Base-by-base conservation (phyloP, 192 early-diverging fungal genomes). In the Chytriomyces sp. region DNA sequence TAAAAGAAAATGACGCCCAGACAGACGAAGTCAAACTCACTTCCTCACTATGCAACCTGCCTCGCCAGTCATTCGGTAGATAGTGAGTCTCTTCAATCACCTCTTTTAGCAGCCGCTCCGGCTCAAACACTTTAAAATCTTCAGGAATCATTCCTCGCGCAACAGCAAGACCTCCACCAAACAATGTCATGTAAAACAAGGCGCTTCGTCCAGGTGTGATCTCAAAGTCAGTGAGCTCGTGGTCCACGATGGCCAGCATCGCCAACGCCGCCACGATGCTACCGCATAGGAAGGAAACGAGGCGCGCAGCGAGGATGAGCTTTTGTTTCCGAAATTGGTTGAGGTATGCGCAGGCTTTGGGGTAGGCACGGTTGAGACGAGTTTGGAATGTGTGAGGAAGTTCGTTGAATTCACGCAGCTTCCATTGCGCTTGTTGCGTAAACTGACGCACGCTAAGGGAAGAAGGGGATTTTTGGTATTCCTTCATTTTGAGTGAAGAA, bases 371-470 rank as follows among this genome's bases (percentile, higher is more conserved):
- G 65, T 89, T 88, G 22, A 98, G 77, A 12, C 98, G 89, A 28
- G 77, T 75, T 36, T 90, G 77, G 75, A 98, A 96, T 22, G 91
- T 65, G 77, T 99, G 95, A 0, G 96, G 93, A 22, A 98, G 83
- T 75, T 99, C 98, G 78, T 99, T 98, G 73, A 98, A 98, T 80
- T 98, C 95, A 59, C 96, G 89, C 68, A 98, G 93, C 77, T 92
- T 93, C 94, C 93, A 98, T 32, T 85, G 82, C 3, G 96, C 96
- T 59, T 92, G 86, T 6, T 90, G 90, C 0, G 94, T 89, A 64
- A 94, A 99, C 7, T 85, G 82, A 37, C 98, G 89, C 22, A 91
- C 90, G 8, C 85, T 88, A 39, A 98, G 78, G 26, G 88, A 82
- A 28, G 91, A 86, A 0, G 98, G 98, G 64, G 96, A 93, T 70